Evolutionary conservation across 2,329 filamentous ascomycete species (phyloP), one percentile per base, ranked within the genome.

Genomic region (Botrytis deweyae): DNA sequence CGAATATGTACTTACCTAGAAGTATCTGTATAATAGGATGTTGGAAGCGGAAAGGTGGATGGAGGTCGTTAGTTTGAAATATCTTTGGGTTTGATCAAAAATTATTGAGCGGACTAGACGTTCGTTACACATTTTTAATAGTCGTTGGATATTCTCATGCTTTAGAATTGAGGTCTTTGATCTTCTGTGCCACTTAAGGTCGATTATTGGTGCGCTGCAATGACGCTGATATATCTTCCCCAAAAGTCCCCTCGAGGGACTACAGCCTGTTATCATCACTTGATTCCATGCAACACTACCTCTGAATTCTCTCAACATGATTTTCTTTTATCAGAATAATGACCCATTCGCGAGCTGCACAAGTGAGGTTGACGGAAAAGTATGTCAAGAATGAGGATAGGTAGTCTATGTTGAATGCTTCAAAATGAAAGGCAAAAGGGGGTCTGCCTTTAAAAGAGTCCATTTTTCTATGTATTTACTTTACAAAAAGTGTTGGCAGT

Each of bases 291-390:
- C n/a, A 2, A 6, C 10, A 16, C 2, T 14, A n/a, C 25, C 14
- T 12, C 49, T n/a, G 25, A 25, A 16, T 7, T 16, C 3, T 12
- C 4, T 7, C 12, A 12, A 16, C 3, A n/a, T 2, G 0, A 7
- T n/a, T 55, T 7, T n/a, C 25, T n/a, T 6, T 55, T n/a, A 12
- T 52, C 25, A 7, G 0, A 10, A n/a, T 14, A 16, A 25, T 52
- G 10, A 52, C 25, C 4, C 4, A 7, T 16, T 55, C 5, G 12
- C 25, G 49, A 55, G 49, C 25, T 0, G 25, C 25, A 7, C 12
- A 7, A 3, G 12, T 55, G 25, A 55, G 1, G 2, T 55, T n/a
- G 49, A 52, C 1, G 9, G 4, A 10, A 49, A 22, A 12, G 46
- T 49, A 10, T 5, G 12, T 52, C 49, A 14, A n/a, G 25, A 52